A percentile compares a stretch with the other conserved stretches of the same genome.
Evolutionary conservation across 225 moss, liverwort and hornwort genomes (phyloP).

Genomic region (Pseudisothecium myosuroides): DNA sequence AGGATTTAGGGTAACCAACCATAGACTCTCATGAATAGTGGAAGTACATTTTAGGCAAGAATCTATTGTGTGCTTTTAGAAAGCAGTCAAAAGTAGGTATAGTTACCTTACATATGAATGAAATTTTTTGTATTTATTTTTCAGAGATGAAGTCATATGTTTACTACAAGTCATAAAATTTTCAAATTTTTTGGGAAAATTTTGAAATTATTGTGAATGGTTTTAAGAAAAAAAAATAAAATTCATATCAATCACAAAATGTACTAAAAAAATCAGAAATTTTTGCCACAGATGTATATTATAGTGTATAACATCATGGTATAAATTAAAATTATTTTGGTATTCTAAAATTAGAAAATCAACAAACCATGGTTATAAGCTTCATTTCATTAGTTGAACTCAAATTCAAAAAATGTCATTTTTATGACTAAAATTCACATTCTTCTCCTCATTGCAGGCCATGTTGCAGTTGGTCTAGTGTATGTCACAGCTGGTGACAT

Average conservation of each 20-base stretch:
- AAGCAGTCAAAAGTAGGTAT: no score
- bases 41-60: no score
- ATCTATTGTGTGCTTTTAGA: no score
- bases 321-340: rapidly evolving
- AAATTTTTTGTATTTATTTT: neutral
- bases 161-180: neutral
- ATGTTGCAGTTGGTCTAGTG: no score
- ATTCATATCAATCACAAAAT: neutral
- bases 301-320: neutral
- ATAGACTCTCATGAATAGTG: no score
- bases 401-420: neutral
- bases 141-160: neutral
- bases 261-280: neutral
- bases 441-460: no score
- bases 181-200: neutral
- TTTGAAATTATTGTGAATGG: neutral
- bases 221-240: neutral
- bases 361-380: neutral
- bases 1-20: no score
- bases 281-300: neutral
- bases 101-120: no score
- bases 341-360: neutral
- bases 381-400: neutral
- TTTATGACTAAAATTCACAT: neutral
- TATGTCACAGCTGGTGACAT: no score